Evolutionary conservation across 768 basidiomycete genomes (phyloP), one percentile per base, ranked within the genome.

Genomic region (Neoboletus subvelutipes): DNA sequence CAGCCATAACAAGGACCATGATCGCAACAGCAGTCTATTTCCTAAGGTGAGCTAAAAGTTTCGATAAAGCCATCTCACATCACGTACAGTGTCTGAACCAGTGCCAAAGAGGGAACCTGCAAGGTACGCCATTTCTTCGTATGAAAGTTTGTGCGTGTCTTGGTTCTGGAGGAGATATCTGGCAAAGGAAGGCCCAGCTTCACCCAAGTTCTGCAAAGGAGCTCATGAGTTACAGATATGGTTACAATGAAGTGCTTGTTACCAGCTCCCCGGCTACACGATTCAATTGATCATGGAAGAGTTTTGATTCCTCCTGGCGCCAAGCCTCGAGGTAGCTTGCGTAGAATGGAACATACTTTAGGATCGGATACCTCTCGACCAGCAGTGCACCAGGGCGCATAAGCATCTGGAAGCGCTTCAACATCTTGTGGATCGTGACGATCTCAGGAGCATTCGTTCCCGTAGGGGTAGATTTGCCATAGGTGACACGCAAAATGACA

Each of bases 21-120:
- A 86, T 81, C 0, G 80, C 84, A 12, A 82, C 79, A 4, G 83
- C 82, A 10, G 83, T 86, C 62, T 77, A 47, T 47, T 33, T 42
- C 22, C 13, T 5, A 34, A 0, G 7, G 24, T 59, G 28, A 62
- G 45, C 15, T 5, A 24, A 37, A 11, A 7, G 5, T 5, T 36
- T n/a, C 18, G 2, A 39, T 4, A 8, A 34, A 24, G 1, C 18
- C 33, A 13, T 24, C 12, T 37, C 39, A n/a, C 24, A 36, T 37
- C n/a, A 65, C 72, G 39, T 52, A 75, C 77, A 15, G 85, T 87
- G 60, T 86, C 86, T 0, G 82, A 79, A 15, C 86, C 86, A 34
- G 85, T 85, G 26, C 86, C 86, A 57, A 84, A 87, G 70, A 87
- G 81, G 39, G 79, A 77, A 0, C 86, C 86, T 0, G 82, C 81